These are phyloP conservation scores for Metroxylon sagu DNA, from an alignment of 176 grass and related monocot genomes.

Conservation along the genomic window DNA sequence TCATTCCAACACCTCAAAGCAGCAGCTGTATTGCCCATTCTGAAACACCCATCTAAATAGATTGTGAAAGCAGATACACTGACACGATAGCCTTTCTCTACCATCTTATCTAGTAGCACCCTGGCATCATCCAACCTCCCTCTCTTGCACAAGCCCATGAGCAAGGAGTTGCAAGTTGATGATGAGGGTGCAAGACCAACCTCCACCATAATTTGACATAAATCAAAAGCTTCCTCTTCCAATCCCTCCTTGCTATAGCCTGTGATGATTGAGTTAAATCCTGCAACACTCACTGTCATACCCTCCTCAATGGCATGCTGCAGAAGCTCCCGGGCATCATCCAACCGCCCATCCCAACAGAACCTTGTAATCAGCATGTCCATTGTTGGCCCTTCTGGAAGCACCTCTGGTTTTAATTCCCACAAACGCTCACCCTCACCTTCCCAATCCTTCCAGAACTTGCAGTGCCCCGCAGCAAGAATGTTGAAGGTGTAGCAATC, in stretches of 20 bases:
- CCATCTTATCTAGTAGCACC: constrained; percentile 52
- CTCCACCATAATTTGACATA: constrained; percentile 56
- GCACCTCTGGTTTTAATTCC: constrained; percentile 29
- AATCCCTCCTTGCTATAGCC: constrained; percentile 75
- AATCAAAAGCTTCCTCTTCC: constrained; percentile 48
- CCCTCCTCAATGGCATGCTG: constrained; percentile 34
- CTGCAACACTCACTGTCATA: constrained; percentile 36
- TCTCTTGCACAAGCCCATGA: constrained; percentile 60
- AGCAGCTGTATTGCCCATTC: constrained; percentile 33
- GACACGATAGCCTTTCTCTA: constrained; percentile 53
- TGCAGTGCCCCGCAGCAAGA: constrained; percentile 48
- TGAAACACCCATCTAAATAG: constrained; percentile 72
- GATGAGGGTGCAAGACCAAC: constrained; percentile 42
- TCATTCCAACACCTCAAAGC: constrained; percentile 75
- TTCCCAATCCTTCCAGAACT: constrained; percentile 40
- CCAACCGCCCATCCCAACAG: constrained; percentile 58
- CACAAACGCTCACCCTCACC: constrained; percentile 10
- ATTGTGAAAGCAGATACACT: constrained; percentile 63
- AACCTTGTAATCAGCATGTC: constrained; percentile 58
- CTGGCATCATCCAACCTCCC: constrained; percentile 42
- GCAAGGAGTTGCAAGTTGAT: constrained; percentile 66
- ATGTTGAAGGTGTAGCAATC: constrained; percentile 89
- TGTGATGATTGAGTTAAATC: constrained; percentile 66
- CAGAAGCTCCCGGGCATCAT: constrained; percentile 56
- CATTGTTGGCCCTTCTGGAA: constrained; percentile 15